Percentiles rank a stretch among this genome's conserved stretches.
Conservation (phyloP, 2,329 filamentous ascomycete genomes). For the Teratosphaeria nubilosa region DNA sequence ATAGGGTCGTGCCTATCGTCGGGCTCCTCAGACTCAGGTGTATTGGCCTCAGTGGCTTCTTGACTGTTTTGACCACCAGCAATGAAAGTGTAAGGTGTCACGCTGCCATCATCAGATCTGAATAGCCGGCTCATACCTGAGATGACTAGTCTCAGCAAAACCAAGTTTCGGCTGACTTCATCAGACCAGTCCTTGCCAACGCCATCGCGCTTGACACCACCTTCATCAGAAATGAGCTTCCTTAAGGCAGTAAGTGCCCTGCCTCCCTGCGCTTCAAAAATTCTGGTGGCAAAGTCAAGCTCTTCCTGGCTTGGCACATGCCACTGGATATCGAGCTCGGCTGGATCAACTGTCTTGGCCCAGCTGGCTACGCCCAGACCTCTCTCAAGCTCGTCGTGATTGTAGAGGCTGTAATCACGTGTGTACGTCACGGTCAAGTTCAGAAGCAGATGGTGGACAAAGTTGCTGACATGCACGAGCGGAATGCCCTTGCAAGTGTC, state of each 20-base stretch:
- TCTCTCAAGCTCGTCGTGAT: constrained; percentile 59
- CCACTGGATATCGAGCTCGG: constrained; percentile 78
- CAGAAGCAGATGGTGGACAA: constrained; percentile 88
- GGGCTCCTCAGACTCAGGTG: constrained; percentile 33
- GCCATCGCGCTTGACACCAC: constrained; percentile 72
- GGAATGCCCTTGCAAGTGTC: constrained; percentile 87
- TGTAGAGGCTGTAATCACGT: constrained; percentile 78
- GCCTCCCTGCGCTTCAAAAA: constrained; percentile 76
- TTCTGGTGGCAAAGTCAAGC: constrained; percentile 75
- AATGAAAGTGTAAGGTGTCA: constrained; percentile 23
- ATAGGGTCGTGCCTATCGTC: constrained; percentile 46
- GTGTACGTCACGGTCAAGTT: constrained; percentile 93
- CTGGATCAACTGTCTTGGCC: constrained; percentile 66
- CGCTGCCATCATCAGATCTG: constrained; percentile 49
- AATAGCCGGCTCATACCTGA: constrained; percentile 87
- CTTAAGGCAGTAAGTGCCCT: constrained; percentile 65
- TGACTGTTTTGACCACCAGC: not conserved
- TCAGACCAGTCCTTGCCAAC: constrained; percentile 99
- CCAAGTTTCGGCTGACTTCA: constrained; percentile 82
- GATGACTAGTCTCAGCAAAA: constrained; percentile 76
- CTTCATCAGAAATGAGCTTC: constrained; percentile 69
- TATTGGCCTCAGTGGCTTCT: constrained; percentile 45
- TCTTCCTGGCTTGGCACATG: constrained; percentile 73
- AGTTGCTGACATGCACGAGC: constrained; percentile 94
- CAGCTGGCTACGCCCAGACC: constrained; percentile 73